phyloP scores from a whole-genome alignment of 164 flowering plant genomes.

The Tinospora cordifolia region DNA sequence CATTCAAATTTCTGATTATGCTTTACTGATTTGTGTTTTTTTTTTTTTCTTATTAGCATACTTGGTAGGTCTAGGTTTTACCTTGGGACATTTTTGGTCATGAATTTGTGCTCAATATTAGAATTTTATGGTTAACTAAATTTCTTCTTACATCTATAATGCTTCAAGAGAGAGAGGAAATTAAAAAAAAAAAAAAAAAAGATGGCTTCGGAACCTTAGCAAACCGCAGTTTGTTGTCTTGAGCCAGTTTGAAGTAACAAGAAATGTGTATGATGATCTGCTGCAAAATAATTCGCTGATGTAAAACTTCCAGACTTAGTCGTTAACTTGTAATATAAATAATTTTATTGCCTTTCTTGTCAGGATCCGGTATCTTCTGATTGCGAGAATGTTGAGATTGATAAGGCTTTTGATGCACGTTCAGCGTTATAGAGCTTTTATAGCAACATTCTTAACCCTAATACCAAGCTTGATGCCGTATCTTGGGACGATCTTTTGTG shows the following conservation, averaged over 20 bases:
- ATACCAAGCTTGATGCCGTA: constrained; percentile 96
- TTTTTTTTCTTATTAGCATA: not conserved
- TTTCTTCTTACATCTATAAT: not conserved
- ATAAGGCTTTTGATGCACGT: constrained; percentile 84
- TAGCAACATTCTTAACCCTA: constrained; percentile 82
- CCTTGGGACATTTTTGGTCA: not conserved
- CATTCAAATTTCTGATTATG: not conserved
- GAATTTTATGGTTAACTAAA: not conserved
- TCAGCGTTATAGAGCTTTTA: constrained; percentile 66
- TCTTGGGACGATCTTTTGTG: constrained; percentile 82
- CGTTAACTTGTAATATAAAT: not conserved
- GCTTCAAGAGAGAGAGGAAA: not conserved
- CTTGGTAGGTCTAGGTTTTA: not conserved
- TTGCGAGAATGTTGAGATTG: constrained; percentile 87
- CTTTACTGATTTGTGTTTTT: not conserved
- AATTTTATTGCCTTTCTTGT: constrained; percentile 14
- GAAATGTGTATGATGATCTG: not conserved
- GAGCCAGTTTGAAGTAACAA: not conserved
- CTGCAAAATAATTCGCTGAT: not conserved
- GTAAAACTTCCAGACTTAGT: not conserved
- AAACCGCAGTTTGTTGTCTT: not conserved
- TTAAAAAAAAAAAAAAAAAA: no score
- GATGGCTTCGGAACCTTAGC: not conserved
- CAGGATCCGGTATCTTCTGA: constrained; percentile 97
- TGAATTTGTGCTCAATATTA: not conserved